Evolutionary conservation across 495 filamentous ascomycete genomes (phyloP), one percentile per base, ranked within the genome.

Genomic region (Cudoniella acicularis): DNA sequence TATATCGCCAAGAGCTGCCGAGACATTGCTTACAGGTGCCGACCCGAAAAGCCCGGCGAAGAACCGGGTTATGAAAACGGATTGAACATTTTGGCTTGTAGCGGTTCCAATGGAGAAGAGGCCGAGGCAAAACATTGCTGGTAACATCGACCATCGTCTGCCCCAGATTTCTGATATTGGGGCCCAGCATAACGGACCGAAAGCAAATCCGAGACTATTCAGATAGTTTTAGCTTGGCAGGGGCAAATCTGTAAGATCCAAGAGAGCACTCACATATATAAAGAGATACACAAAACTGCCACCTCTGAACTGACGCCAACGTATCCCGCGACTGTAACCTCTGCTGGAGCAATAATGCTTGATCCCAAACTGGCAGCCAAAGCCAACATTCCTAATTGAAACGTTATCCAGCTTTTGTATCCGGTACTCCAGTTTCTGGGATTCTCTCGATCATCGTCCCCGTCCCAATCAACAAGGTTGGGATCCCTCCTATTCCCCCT

Each of bases 1-100:
- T 21, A 83, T 76, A 58, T 84, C 81, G 0, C 75, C 79, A 3
- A 83, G 60, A 0, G 75, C 75, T 1, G 75, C 81, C 18, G 50
- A 49, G 6, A 76, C 74, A 54, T 76, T 77, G 50, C 66, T 69
- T 11, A 73, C 64, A 24, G 72, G 70, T 23, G 67, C 65, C 27
- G 70, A 69, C 4, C 70, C 72, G 57, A 74, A 72, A 13, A 73
- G 6, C 3, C 72, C 72, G 16, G 53, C 65, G 36, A 74, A 70
- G 49, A 72, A 72, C 11, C 72, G 65, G 9, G 67, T 70, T 48
- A 71, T 52, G 40, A 72, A 66, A 42, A 72, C 56, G 0, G 64
- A 57, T 11, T 69, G 53, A 0, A 70, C 57, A 43, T 68, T 72
- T 24, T 64, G 74, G 52, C 71, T 71, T 4, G 59, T 64, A 3